These are phyloP conservation scores for Pinus albicaulis DNA, from an alignment of 75 land plant genomes.

Conservation along the genomic window DNA sequence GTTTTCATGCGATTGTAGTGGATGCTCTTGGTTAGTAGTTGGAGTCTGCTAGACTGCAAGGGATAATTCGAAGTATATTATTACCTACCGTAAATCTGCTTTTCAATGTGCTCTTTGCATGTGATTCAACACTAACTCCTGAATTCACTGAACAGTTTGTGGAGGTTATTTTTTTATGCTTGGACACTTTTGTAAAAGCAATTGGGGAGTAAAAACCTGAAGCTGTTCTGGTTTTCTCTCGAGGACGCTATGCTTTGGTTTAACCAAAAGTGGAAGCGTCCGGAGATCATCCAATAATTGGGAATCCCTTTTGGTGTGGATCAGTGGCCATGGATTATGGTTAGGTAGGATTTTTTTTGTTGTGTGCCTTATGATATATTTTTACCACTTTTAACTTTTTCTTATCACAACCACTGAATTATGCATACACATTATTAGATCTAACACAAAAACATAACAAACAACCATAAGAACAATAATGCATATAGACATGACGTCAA, in stretches of 20 bases:
- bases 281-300: not conserved
- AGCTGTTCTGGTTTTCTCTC: not conserved
- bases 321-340: not conserved
- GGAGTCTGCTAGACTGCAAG: not conserved
- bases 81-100: not conserved
- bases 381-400: no score
- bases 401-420: no score
- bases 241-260: not conserved
- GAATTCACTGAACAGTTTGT: not conserved
- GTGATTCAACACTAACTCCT: not conserved
- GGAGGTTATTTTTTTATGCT: not conserved
- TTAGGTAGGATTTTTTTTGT: no score
- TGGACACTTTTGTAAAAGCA: not conserved
- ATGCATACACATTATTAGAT: no score
- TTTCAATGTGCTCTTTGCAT: not conserved
- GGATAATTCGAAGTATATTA: not conserved
- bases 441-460: no score
- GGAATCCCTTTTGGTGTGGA: not conserved
- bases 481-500: no score
- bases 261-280: not conserved
- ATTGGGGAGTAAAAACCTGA: not conserved
- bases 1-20: not conserved
- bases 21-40: not conserved
- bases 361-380: no score
- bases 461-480: no score